These are phyloP conservation scores for Exophiala alcalophila DNA, from an alignment of 2,329 filamentous ascomycete genomes.

Conservation along the genomic window DNA sequence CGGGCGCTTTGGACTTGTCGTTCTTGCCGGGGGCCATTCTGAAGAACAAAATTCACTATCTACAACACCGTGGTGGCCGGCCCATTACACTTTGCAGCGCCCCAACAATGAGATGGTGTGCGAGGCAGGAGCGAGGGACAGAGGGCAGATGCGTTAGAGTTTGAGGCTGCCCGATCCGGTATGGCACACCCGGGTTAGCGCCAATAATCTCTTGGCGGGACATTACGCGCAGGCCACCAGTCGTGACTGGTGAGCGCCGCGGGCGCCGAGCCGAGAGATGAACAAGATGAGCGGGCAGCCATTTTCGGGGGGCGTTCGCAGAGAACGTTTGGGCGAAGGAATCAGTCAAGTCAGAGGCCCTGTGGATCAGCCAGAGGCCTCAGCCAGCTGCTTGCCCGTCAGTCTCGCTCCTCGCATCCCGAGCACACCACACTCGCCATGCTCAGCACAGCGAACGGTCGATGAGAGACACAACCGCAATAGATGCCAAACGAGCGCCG, in stretches of 20 bases:
- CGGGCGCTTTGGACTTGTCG: conserved; percentile 27
- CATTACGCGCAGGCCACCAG: neutral
- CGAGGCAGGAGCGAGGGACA: too few species aligned
- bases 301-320: too few species aligned
- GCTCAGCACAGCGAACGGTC: conserved; percentile 3
- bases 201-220: conserved; percentile 1
- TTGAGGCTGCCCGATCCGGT: conserved; percentile 1
- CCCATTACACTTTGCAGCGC: too few species aligned
- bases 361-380: conserved; percentile 20
- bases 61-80: too few species aligned
- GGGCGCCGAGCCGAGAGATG: too few species aligned
- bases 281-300: too few species aligned
- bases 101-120: too few species aligned
- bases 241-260: too few species aligned
- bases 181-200: conserved; percentile 1
- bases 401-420: conserved; percentile 11
- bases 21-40: conserved; percentile 47
- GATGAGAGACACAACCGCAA: neutral
- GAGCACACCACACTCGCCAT: conserved; percentile 7
- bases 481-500: neutral
- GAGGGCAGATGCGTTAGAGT: conserved; percentile 1
- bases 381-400: conserved; percentile 11
- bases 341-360: conserved; percentile 19
- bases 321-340: conserved; percentile 17
- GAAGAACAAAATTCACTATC: too few species aligned